Evolutionary conservation across 768 basidiomycete genomes (phyloP).

Genomic region (Lentinus brumalis): DNA sequence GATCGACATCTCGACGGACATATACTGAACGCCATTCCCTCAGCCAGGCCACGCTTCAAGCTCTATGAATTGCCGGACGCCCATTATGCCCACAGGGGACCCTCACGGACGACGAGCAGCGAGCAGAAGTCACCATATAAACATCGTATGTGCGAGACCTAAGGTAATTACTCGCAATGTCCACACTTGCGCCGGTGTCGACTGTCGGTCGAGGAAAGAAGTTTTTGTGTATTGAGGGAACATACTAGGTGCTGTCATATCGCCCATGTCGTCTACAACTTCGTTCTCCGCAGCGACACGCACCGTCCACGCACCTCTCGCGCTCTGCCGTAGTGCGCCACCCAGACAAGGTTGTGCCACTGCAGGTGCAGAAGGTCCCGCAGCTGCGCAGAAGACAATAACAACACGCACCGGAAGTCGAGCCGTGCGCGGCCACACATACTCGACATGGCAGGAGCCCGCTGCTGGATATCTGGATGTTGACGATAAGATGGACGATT

Average conservation of each 20-base stretch:
- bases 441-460: neutral
- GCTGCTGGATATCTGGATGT: neutral
- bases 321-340: neutral
- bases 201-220: neutral
- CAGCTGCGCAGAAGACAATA: neutral
- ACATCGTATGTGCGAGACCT: too few species aligned
- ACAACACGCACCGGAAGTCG: neutral
- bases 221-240: neutral
- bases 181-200: too few species aligned
- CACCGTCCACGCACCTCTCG: neutral
- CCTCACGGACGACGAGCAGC: too few species aligned
- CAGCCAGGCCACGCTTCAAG: neutral
- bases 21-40: slow-evolving; percentile 3
- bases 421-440: neutral
- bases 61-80: neutral
- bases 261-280: neutral
- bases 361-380: neutral
- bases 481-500: neutral
- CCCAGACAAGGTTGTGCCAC: neutral
- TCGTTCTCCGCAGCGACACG: neutral
- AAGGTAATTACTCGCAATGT: too few species aligned
- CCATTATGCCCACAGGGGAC: neutral
- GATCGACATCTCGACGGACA: slow-evolving; percentile 11
- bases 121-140: too few species aligned
- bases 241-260: neutral